Percentiles rank a stretch among this genome's conserved stretches.
Conservation (phyloP, 306 rosid genomes). For the Betula pendula region DNA sequence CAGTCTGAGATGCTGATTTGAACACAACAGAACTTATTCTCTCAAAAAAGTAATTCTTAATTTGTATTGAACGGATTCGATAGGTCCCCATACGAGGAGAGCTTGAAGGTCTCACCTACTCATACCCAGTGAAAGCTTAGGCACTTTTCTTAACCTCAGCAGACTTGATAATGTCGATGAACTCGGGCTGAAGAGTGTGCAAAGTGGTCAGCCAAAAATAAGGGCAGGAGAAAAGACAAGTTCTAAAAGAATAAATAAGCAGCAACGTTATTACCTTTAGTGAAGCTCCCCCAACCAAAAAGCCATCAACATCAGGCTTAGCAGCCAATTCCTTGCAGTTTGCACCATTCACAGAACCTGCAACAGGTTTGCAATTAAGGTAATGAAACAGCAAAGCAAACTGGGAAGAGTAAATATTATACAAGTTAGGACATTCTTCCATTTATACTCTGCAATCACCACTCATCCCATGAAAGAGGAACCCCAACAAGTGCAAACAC, state of each 20-base stretch:
- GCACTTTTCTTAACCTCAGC: conserved; percentile 43
- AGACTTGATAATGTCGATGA: conserved; percentile 46
- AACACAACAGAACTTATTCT: conserved; percentile 12
- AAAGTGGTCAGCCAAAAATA: neutral
- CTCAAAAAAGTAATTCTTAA: conserved; percentile 5
- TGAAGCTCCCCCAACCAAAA: conserved; percentile 59
- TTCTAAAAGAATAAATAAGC: neutral
- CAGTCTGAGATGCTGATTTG: conserved; percentile 15
- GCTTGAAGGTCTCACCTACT: conserved; percentile 16
- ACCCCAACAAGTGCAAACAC: neutral
- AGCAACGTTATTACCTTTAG: conserved; percentile 29
- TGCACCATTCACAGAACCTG: conserved; percentile 53
- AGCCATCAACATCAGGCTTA: conserved; percentile 47
- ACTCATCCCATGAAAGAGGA: neutral
- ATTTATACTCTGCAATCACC: neutral
- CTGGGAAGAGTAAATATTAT: neutral
- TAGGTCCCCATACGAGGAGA: conserved; percentile 7
- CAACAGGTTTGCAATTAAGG: neutral
- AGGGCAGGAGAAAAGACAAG: neutral
- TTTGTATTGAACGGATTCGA: conserved; percentile 15
- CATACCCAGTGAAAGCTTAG: conserved; percentile 5
- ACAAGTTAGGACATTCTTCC: neutral
- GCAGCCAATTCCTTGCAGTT: conserved; percentile 44
- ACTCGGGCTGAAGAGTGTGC: conserved; percentile 38
- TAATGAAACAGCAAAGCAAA: conserved; percentile 2